A percentile compares a stretch with the other conserved stretches of the same genome.
Evolutionary conservation across 1,139 yeast species (phyloP).

Genomic region (Suhomyces coccinellae): DNA sequence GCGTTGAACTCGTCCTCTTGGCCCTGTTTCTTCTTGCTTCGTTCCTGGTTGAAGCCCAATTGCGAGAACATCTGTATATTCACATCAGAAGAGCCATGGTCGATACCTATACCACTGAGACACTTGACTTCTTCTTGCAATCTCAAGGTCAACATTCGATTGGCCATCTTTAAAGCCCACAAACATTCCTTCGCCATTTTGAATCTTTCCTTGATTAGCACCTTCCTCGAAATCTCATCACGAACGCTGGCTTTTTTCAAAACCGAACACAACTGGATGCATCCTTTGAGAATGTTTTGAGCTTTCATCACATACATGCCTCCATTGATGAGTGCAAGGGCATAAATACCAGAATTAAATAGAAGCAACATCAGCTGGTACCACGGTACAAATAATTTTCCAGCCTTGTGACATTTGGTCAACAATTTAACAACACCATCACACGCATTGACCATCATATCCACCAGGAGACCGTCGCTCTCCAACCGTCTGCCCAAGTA

Average conservation of each 20-base stretch:
- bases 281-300: constrained; percentile 26
- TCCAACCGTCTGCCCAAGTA: constrained; percentile 36
- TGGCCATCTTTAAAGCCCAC: constrained; percentile 63
- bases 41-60: constrained; percentile 32
- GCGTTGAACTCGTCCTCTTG: constrained; percentile 23
- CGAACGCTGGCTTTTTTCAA: constrained; percentile 35
- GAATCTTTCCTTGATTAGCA: constrained; percentile 43
- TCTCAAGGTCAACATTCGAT: constrained; percentile 50
- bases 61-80: constrained; percentile 52
- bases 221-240: constrained; percentile 26
- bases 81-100: constrained; percentile 57
- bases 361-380: constrained; percentile 48
- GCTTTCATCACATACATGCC: constrained; percentile 31
- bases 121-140: constrained; percentile 42
- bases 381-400: constrained; percentile 53
- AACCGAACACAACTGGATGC: constrained; percentile 29
- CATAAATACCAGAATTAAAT: constrained; percentile 48
- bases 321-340: constrained; percentile 50
- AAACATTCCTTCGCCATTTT: constrained; percentile 63
- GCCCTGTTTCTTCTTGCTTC: constrained; percentile 8
- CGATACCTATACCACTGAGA: constrained; percentile 48
- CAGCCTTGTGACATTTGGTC: constrained; percentile 34
- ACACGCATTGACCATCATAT: constrained; percentile 38
- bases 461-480: constrained; percentile 34
- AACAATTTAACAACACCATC: constrained; percentile 37